Evolutionary conservation across 805 yeast genomes (phyloP), one percentile per base, ranked within the genome.

Genomic region (Torulaspora maleeae): DNA sequence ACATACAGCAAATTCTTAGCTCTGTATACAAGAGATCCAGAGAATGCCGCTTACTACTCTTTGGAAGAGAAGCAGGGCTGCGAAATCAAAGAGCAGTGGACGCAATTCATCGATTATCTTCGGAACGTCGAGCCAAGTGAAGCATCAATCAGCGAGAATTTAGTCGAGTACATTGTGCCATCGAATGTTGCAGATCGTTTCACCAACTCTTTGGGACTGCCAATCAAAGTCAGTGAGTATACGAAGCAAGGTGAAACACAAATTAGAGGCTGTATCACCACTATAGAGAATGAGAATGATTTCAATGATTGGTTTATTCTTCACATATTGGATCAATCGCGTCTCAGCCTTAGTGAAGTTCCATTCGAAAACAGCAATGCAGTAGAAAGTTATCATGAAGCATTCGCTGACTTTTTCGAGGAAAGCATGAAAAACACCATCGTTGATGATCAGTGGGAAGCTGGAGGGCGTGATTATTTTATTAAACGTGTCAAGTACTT

Each of bases 381-480:
- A 10, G n/a, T 5, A 11, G 20, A 46, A 5, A 37, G 53, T 5
- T 56, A 59, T 38, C 69, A 70, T 27, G 58, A 53, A 30, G 8
- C 43, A 4, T 59, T 72, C 51, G 64, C 79, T 13, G 67, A 71
- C 11, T 68, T 64, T 39, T 79, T 79, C 55, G 79, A 68, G n/a
- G 51, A 55, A 0, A 63, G 66, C 16, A 60, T 79, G 60, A 77
- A 75, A 53, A 76, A 78, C 52, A 68, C 76, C 2, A 70, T 73
- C 5, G 53, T 52, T 3, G 54, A 65, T 42, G 83, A 79, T 54
- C 61, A 72, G 54, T 79, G 83, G 83, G 66, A 66, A 9, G 50
- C 54, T 6, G 70, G 69, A 7, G 82, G 82, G 1, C 63, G 70
- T 37, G 68, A 57, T 0, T 63, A 66, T 35, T 79, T 79, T 51